Conservation (phyloP, 2,329 filamentous ascomycete genomes). For the Malbranchea zuffiana region DNA sequence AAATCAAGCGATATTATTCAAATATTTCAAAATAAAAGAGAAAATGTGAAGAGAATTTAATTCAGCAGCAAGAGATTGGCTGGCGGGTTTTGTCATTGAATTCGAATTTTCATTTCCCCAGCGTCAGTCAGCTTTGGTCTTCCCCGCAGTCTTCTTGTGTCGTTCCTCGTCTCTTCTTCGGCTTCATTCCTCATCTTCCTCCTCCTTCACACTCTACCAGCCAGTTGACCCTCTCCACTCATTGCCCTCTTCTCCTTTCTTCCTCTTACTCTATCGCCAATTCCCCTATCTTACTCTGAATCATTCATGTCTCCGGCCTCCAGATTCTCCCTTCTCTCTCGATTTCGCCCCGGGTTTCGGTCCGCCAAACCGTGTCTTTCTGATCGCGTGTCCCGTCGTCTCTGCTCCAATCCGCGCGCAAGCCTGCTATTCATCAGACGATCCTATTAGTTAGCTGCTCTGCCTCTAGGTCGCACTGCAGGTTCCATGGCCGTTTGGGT, state of each 20-base stretch:
- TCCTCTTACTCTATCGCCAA: background rate
- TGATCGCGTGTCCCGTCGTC: background rate
- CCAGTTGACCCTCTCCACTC: background rate
- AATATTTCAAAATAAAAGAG: no score
- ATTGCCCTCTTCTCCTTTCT: background rate
- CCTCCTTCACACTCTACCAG: background rate
- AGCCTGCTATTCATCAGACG: constrained; percentile 1
- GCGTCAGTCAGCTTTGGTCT: no score
- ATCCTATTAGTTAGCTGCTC: background rate
- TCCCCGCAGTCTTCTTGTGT: no score
- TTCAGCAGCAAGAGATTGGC: no score
- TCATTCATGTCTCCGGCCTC: background rate
- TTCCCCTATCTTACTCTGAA: background rate
- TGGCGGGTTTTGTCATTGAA: no score
- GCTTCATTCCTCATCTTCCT: background rate
- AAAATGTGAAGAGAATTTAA: no score
- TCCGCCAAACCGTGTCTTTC: no score
- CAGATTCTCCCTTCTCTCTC: background rate
- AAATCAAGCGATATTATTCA: no score
- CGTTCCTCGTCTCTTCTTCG: constrained; percentile 2
- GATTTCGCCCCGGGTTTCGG: no score
- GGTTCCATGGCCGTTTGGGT: background rate
- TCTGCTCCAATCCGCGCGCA: constrained; percentile 6
- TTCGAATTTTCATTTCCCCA: no score
- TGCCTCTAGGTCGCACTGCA: background rate